Percentiles rank a stretch among this genome's conserved stretches.
phyloP scores from a whole-genome alignment of 2,329 filamentous ascomycete genomes.

The Ascocoryne sarcoides region DNA sequence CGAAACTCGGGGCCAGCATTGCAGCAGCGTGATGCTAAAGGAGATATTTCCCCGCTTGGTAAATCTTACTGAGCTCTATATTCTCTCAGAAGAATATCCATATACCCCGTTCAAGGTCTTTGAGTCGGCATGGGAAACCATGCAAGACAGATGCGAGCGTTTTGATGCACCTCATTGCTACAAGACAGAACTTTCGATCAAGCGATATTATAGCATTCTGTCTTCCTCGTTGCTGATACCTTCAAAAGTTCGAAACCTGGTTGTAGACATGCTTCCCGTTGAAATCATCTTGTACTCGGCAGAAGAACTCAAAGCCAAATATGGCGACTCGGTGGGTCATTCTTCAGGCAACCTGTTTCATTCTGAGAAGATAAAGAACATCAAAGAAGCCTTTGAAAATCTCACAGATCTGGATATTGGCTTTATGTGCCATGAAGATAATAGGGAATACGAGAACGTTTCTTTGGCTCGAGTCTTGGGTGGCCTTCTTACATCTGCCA shows the following conservation, averaged over 20 bases:
- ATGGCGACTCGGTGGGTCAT: no score
- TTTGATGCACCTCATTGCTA: not conserved
- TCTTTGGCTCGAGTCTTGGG: not conserved
- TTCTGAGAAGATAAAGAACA: no score
- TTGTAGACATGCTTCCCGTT: no score
- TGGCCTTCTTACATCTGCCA: not conserved
- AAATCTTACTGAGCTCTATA: not conserved
- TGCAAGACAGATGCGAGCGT: not conserved
- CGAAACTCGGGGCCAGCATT: not conserved
- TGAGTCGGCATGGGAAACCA: not conserved
- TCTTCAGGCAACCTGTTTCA: no score
- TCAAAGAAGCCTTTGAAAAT: no score
- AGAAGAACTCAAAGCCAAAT: no score
- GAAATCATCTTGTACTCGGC: no score
- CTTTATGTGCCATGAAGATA: no score
- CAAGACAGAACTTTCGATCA: not conserved
- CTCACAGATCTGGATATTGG: no score
- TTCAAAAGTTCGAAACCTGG: no score
- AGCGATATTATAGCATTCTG: not conserved
- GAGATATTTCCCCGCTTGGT: not conserved
- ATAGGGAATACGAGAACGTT: no score
- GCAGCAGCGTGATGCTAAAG: not conserved
- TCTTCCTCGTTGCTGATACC: no score
- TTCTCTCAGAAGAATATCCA: not conserved
- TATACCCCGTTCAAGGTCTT: not conserved